These are phyloP conservation scores for Paulownia fortunei DNA, from an alignment of 257 asterid species.

Conservation along the genomic window DNA sequence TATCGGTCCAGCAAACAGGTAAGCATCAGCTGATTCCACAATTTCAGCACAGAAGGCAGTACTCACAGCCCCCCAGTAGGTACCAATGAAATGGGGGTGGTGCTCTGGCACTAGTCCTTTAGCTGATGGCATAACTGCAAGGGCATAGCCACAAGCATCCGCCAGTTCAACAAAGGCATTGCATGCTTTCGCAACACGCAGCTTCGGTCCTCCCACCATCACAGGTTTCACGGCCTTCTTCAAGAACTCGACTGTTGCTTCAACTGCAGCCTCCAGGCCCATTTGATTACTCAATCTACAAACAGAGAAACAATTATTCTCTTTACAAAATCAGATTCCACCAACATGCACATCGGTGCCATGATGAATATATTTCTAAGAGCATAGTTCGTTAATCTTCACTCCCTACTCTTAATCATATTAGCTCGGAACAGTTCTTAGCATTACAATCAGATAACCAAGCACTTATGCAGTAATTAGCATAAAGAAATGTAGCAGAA, in stretches of 20 bases:
- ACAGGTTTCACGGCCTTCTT: slow-evolving; percentile 91
- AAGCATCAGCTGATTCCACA: slow-evolving; percentile 86
- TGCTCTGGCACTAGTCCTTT: slow-evolving; percentile 80
- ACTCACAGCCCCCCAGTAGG: slow-evolving; percentile 92
- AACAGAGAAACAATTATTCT: neutral
- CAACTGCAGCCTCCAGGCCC: slow-evolving; percentile 85
- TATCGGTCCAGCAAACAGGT: slow-evolving; percentile 80
- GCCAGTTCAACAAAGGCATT: slow-evolving; percentile 68
- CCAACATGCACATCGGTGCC: neutral
- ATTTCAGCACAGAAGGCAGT: slow-evolving; percentile 82
- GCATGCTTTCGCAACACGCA: slow-evolving; percentile 73
- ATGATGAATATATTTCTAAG: neutral
- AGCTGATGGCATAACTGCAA: slow-evolving; percentile 80
- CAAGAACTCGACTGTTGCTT: slow-evolving; percentile 69
- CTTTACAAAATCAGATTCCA: neutral
- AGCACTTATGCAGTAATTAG: neutral
- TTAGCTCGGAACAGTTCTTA: neutral
- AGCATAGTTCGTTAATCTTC: neutral
- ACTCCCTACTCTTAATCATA: neutral
- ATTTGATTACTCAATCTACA: slow-evolving; percentile 63
- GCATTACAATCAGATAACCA: neutral
- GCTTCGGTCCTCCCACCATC: slow-evolving; percentile 82
- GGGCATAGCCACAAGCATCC: slow-evolving; percentile 63
- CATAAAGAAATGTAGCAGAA: neutral
- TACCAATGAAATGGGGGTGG: slow-evolving; percentile 83